Conservation (phyloP, 2,329 filamentous ascomycete genomes). For the Ophiosphaerella narmari region DNA sequence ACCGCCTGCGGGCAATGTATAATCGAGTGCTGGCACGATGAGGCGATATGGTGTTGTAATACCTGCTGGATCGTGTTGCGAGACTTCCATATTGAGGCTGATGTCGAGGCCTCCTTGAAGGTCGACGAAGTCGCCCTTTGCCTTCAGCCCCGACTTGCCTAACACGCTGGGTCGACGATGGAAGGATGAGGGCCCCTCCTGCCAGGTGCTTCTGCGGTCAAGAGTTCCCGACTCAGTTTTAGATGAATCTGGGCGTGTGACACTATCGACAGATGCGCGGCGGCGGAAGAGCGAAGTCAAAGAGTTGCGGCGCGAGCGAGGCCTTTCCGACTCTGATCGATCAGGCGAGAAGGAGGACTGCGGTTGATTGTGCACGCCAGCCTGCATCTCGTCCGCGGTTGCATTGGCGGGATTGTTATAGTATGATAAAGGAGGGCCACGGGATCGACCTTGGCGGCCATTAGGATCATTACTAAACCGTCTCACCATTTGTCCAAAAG, state of each 20-base stretch:
- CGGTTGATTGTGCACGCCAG: constrained; percentile 24
- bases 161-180: constrained; percentile 52
- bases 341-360: constrained; percentile 45
- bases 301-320: constrained; percentile 41
- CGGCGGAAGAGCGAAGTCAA: constrained; percentile 41
- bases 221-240: constrained; percentile 27
- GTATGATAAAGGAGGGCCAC: constrained; percentile 44
- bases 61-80: constrained; percentile 80
- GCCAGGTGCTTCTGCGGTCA: constrained; percentile 16
- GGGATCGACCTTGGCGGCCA: constrained; percentile 30
- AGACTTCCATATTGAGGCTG: constrained; percentile 86
- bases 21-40: constrained; percentile 76
- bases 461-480: constrained; percentile 42
- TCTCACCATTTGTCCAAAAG: constrained; percentile 49
- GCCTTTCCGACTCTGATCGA: constrained; percentile 31
- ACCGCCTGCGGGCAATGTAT: constrained; percentile 28
- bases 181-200: constrained; percentile 47
- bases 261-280: constrained; percentile 36
- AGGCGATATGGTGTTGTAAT: constrained; percentile 87
- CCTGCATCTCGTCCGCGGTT: constrained; percentile 36
- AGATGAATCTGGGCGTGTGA: constrained; percentile 28
- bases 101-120: constrained; percentile 85
- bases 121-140: constrained; percentile 60
- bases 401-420: constrained; percentile 44
- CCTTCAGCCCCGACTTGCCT: constrained; percentile 46